These are phyloP conservation scores for Limnomonas spitsbergensis DNA, from an alignment of 139 green algal species.

Conservation along the genomic window DNA sequence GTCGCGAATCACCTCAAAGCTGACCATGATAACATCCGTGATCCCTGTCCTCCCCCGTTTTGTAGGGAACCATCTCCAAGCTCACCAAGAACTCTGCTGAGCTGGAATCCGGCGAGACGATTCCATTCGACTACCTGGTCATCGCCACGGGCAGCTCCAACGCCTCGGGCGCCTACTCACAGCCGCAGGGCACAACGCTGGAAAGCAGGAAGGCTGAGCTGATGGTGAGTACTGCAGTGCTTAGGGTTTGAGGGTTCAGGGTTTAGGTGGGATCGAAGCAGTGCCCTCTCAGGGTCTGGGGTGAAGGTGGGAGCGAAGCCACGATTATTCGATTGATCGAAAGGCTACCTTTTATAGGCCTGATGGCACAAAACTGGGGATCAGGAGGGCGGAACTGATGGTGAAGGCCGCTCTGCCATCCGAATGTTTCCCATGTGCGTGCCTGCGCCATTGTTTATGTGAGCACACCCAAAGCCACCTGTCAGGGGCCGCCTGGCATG, in stretches of 20 bases:
- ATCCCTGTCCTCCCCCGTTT: not conserved
- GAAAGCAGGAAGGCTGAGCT: not conserved
- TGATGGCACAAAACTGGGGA: not conserved
- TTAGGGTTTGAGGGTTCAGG: too few relatives aligned
- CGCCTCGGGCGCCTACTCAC: not conserved
- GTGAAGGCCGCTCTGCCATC: not conserved
- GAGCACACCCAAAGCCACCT: too few relatives aligned
- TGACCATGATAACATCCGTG: too few relatives aligned
- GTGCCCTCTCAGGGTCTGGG: too few relatives aligned
- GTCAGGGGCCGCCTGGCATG: not conserved
- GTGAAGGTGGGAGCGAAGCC: too few relatives aligned
- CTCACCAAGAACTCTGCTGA: not conserved
- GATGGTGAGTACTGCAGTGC: not conserved
- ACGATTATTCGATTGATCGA: too few relatives aligned
- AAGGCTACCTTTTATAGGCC: not conserved
- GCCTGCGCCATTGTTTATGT: too few relatives aligned
- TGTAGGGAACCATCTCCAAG: not conserved
- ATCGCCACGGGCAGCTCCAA: conserved; percentile 1
- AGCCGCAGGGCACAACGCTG: conserved; percentile 9
- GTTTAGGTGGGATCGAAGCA: too few relatives aligned
- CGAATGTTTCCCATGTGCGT: too few relatives aligned
- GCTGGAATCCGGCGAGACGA: not conserved
- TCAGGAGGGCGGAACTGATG: not conserved
- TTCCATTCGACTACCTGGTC: not conserved
- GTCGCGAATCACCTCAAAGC: too few relatives aligned